Percentiles rank a stretch among this genome's conserved stretches.
Evolutionary conservation across 306 rosid species (phyloP).

Genomic region (Bauhinia variegata): DNA sequence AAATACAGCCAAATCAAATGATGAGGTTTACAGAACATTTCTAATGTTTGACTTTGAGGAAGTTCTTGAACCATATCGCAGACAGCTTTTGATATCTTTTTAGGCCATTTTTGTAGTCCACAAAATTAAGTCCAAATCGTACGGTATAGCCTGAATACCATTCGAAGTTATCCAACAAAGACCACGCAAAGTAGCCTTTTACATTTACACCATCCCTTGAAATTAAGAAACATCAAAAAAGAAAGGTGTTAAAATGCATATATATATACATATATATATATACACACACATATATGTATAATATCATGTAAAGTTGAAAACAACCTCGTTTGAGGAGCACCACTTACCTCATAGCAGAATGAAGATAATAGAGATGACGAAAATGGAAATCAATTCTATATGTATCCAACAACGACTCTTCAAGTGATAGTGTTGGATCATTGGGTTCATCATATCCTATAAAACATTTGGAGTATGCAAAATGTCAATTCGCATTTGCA

Average conservation of each 20-base stretch:
- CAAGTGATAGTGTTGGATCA: slow-evolving; percentile 31
- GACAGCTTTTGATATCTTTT: slow-evolving; percentile 49
- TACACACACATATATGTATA: too few relatives aligned
- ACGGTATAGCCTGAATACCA: slow-evolving; percentile 44
- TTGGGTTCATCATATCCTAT: slow-evolving; percentile 35
- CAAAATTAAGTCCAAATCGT: slow-evolving; percentile 47
- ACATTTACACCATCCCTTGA: slow-evolving; percentile 45
- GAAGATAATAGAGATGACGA: slow-evolving; percentile 45
- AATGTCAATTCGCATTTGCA: too few relatives aligned
- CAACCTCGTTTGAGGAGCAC: background rate
- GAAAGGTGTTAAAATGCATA: background rate
- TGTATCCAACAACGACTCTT: slow-evolving; percentile 16
- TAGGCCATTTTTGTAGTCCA: slow-evolving; percentile 41
- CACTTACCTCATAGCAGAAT: slow-evolving; percentile 42
- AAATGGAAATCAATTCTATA: slow-evolving; percentile 26
- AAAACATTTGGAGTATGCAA: background rate
- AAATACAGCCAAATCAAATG: too few relatives aligned
- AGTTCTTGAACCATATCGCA: slow-evolving; percentile 47
- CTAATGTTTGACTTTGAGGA: slow-evolving; percentile 15
- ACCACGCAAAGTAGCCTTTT: slow-evolving; percentile 60
- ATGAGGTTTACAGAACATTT: too few relatives aligned
- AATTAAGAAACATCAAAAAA: background rate
- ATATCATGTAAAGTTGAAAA: too few relatives aligned
- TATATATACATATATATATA: too few relatives aligned
- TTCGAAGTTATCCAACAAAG: slow-evolving; percentile 52